Base-by-base conservation (phyloP, 352 stramenopile species). In the Plasmopara halstedii region DNA sequence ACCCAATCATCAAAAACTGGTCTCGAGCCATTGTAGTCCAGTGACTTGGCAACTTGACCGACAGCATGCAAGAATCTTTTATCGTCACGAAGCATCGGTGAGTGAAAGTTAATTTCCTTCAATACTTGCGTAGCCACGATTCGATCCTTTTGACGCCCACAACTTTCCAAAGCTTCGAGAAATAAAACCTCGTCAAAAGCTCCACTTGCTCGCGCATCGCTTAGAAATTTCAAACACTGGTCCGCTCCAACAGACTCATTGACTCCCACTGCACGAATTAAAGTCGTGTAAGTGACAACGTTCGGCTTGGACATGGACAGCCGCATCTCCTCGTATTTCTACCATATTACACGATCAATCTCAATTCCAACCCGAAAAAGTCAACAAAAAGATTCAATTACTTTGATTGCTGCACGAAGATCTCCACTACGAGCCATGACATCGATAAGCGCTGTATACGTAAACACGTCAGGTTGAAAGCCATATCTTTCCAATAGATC, bases 391-490 rank as follows among this genome's bases (percentile, higher is more conserved):
- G 4, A 34, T 19, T 22, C 18, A 8, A 17, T 23, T 52, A 86
- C 74, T 49, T 62, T 22, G 48, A 83, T 76, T 35, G 75, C 75
- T 32, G 53, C 56, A 9, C 23, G 38, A 13, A 87, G 40, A 29
- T 84, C 65, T 18, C 68, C 58, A 23, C 50, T 71, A 15, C 77
- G 62, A 9, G 72, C 74, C 7, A 73, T 70, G 17, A 86, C 70
- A 47, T 89, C 77, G 42, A 88, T 86, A n/a, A 88, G 61, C 45
- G 77, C 77, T 35, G 77, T 89, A 58, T 86, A 86, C 26, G 77
- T 82, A 57, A 89, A 89, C 53, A 89, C 73, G 41, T 89, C 77
- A 0, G 77, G 77, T 42, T 76, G 62, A 45, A 75, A 89, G 11
- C 71, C 69, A 50, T 84, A 62, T 21, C 29, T 17, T 6, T 54